Percentiles rank a stretch among this genome's conserved stretches.
Evolutionary conservation across 768 basidiomycete genomes (phyloP).

Genomic region (Kwoniella dejecticola): DNA sequence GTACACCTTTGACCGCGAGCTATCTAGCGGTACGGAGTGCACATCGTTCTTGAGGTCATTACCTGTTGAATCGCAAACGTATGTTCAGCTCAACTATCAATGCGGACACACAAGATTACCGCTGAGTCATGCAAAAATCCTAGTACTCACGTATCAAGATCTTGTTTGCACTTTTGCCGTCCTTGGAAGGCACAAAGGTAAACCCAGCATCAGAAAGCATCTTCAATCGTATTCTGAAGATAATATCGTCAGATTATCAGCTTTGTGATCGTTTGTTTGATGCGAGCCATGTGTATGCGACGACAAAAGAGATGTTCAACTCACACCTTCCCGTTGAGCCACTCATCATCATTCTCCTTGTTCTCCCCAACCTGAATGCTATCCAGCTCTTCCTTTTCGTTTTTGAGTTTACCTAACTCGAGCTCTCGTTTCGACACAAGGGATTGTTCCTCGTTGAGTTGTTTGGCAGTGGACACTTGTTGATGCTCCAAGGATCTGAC

Average conservation of each 20-base stretch:
- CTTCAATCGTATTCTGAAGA: constrained; percentile 39
- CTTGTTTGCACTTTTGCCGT: constrained; percentile 23
- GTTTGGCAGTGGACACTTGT: constrained; percentile 35
- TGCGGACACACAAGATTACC: background rate
- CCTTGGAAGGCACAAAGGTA: constrained; percentile 27
- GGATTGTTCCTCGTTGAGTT: constrained; percentile 42
- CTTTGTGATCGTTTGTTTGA: background rate
- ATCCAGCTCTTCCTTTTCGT: constrained; percentile 40
- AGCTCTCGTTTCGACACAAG: constrained; percentile 37
- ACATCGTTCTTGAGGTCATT: constrained; percentile 47
- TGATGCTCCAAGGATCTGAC: constrained; percentile 35
- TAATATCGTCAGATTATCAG: constrained; percentile 1
- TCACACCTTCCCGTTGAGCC: constrained; percentile 39
- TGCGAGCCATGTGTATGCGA: background rate
- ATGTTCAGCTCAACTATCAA: background rate
- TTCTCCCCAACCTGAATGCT: constrained; percentile 35
- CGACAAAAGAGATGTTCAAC: constrained; percentile 3
- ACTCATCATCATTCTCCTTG: constrained; percentile 6
- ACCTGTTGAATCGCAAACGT: constrained; percentile 24
- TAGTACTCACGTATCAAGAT: constrained; percentile 45
- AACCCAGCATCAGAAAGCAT: constrained; percentile 44
- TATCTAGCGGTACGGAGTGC: constrained; percentile 39
- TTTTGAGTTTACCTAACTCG: constrained; percentile 33
- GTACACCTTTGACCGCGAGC: constrained; percentile 35
- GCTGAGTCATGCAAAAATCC: background rate